These are phyloP conservation scores for Asparagopsis taxiformis DNA, from an alignment of 31 red algal genomes.

Conservation along the genomic window DNA sequence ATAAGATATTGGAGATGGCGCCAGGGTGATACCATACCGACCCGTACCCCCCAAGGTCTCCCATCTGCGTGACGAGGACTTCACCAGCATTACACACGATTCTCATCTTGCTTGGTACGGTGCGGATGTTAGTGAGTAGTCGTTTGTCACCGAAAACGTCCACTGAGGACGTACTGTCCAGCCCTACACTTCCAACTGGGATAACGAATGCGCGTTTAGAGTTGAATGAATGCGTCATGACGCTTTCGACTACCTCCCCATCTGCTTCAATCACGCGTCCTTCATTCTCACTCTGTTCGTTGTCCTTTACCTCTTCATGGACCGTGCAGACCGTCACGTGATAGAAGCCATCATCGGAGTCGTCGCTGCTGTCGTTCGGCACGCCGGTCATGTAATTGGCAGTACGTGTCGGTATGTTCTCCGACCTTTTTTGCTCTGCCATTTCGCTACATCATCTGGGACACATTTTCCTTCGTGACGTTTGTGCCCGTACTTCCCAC, in stretches of 20 bases:
- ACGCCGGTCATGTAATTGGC: constrained; percentile 1
- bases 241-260: neutral
- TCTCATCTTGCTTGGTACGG: constrained; percentile 1
- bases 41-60: constrained; percentile 16
- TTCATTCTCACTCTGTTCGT: neutral
- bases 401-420: neutral
- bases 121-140: constrained; percentile 19
- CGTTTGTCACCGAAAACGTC: constrained; percentile 21
- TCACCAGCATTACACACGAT: constrained; percentile 21
- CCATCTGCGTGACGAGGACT: constrained; percentile 7
- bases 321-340: constrained; percentile 2
- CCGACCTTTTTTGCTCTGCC: neutral
- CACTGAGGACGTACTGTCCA: constrained; percentile 16
- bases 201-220: constrained; percentile 12
- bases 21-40: constrained; percentile 11
- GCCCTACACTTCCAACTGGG: constrained; percentile 5
- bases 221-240: constrained; percentile 28
- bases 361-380: constrained; percentile 11
- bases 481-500: neutral
- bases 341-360: no score
- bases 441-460: constrained; percentile 1
- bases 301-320: constrained; percentile 8
- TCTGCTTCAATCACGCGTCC: constrained; percentile 1
- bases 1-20: constrained; percentile 25
- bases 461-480: constrained; percentile 8